Evolutionary conservation across 2,329 filamentous ascomycete genomes (phyloP).

Genomic region (Cladobotryum mycophilum): DNA sequence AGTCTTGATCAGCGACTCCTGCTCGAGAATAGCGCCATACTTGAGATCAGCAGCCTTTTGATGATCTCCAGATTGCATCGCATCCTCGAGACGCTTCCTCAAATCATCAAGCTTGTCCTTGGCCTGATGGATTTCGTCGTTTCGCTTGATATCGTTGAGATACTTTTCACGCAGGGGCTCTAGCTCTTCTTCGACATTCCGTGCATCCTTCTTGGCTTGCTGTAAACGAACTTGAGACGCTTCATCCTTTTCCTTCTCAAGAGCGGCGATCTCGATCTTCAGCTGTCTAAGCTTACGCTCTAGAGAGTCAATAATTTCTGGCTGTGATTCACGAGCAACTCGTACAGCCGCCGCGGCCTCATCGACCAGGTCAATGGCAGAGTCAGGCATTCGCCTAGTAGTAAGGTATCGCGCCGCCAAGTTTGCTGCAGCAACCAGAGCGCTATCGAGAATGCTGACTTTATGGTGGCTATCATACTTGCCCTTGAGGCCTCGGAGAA

Average conservation of each 20-base stretch:
- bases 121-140: slow-evolving; percentile 85
- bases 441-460: slow-evolving; percentile 91
- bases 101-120: slow-evolving; percentile 92
- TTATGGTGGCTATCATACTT: slow-evolving; percentile 98
- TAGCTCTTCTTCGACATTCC: slow-evolving; percentile 90
- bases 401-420: slow-evolving; percentile 92
- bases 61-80: slow-evolving; percentile 80
- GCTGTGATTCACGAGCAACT: slow-evolving; percentile 92
- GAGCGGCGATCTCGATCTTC: slow-evolving; percentile 93
- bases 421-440: slow-evolving; percentile 85
- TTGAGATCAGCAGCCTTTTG: slow-evolving; percentile 86
- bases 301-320: slow-evolving; percentile 89
- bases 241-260: slow-evolving; percentile 90
- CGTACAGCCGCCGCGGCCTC: slow-evolving; percentile 95
- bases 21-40: slow-evolving; percentile 95
- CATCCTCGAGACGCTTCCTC: slow-evolving; percentile 87
- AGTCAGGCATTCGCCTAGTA: slow-evolving; percentile 83
- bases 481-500: slow-evolving; percentile 96
- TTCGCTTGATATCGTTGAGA: slow-evolving; percentile 83
- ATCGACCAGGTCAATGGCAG: slow-evolving; percentile 92
- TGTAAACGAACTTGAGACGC: slow-evolving; percentile 78
- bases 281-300: slow-evolving; percentile 86
- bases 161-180: slow-evolving; percentile 92
- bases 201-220: slow-evolving; percentile 81
- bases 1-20: slow-evolving; percentile 69